Conservation (phyloP, 768 basidiomycete species). For the Fibroporia radiculosa region DNA sequence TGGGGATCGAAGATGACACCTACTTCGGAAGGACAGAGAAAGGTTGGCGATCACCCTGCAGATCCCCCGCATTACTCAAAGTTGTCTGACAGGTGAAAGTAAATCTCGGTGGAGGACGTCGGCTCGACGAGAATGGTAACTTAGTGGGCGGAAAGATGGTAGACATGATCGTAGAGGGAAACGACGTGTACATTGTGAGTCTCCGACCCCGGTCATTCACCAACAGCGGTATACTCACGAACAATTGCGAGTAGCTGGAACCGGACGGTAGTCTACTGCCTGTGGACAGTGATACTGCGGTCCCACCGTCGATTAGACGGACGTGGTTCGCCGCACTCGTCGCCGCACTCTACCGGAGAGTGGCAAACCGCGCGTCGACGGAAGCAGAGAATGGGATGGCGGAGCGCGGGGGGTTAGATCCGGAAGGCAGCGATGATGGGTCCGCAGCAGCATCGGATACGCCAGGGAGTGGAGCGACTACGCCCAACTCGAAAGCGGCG, state of each 20-base stretch:
- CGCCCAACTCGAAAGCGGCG: slow-evolving; percentile 25
- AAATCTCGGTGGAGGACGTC: slow-evolving; percentile 48
- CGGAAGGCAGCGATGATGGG: slow-evolving; percentile 29
- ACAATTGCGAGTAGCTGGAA: slow-evolving; percentile 61
- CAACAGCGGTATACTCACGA: slow-evolving; percentile 6
- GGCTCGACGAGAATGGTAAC: slow-evolving; percentile 51
- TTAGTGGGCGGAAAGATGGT: slow-evolving; percentile 42
- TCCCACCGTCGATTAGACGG: slow-evolving; percentile 43
- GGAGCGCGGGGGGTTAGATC: slow-evolving; percentile 17
- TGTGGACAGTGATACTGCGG: slow-evolving; percentile 52
- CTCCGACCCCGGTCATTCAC: slow-evolving; percentile 1
- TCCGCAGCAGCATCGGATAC: slow-evolving; percentile 39
- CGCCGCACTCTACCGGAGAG: slow-evolving; percentile 22
- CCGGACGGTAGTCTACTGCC: slow-evolving; percentile 47
- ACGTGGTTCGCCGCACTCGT: slow-evolving; percentile 67
- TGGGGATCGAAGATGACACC: slow-evolving; percentile 78
- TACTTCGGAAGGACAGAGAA: slow-evolving; percentile 47
- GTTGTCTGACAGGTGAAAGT: slow-evolving; percentile 51
- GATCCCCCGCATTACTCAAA: not conserved
- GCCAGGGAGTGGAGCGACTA: slow-evolving; percentile 33
- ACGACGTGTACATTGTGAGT: slow-evolving; percentile 68
- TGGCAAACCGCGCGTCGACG: slow-evolving; percentile 9
- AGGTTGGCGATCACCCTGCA: slow-evolving; percentile 35
- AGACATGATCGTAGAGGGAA: slow-evolving; percentile 77
- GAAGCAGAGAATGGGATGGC: slow-evolving; percentile 12